Evolutionary conservation across 1,284 basidiomycete species (phyloP), one percentile per base, ranked within the genome.

Genomic region (Melampsora larici-populina): DNA sequence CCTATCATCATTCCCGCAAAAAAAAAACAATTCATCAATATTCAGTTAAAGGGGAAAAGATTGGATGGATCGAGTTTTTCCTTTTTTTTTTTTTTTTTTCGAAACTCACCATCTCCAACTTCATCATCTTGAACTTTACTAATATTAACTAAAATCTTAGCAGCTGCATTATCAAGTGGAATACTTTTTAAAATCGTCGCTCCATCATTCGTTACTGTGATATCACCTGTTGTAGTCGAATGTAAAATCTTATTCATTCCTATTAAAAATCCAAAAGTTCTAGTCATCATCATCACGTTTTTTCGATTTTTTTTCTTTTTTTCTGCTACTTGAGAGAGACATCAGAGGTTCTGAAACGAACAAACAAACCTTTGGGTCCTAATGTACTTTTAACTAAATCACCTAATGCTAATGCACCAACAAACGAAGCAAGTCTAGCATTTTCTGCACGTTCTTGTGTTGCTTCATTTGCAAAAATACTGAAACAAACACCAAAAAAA

Each of bases 101-200:
- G n/a, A n/a, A n/a, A n/a, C n/a, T n/a, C n/a, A n/a, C 51, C 51
- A 85, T 98, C 97, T 21, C 97, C 97, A 65, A 99, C 91, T 86
- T 99, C 97, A 84, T 99, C 97, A 83, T 99, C 97, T 86, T 99
- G 97, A 21, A 98, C 95, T 84, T 99, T 99, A n/a, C 93, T 96
- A 84, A 99, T 99, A 86, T 99, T 98, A 83, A 99, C 97, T 72
- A 99, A 89, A 83, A 99, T 98, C 87, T 99, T 99, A 72, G 97
- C 97, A 0, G 97, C 96, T 2, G 97, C 92, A 84, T 99, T 99
- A 86, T 99, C 97, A 80, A 99, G 90, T 81, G 94, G 92, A 82
- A 99, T 98, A 73, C 93, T 90, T 84, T 97, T 97, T 80, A 99
- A 89, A 82, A 99, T 99, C 64, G 97, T 99, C 2, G 97, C 97